These are phyloP conservation scores for Tripterygium wilfordii DNA, from an alignment of 177 flowering plant species.

Conservation along the genomic window DNA sequence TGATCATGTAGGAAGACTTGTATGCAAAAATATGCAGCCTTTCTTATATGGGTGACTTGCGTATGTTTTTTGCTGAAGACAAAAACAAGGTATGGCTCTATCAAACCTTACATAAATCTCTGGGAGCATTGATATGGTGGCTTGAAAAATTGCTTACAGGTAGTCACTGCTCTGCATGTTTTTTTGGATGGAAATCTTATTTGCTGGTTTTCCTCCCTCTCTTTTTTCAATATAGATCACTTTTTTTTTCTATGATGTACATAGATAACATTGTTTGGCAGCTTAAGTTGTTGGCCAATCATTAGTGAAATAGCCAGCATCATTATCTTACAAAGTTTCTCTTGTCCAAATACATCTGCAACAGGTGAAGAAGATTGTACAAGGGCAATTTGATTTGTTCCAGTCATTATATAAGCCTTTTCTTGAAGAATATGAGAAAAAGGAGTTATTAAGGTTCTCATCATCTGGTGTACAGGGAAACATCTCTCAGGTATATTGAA, in stretches of 20 bases:
- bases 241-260: no score
- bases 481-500: conserved; percentile 44
- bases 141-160: neutral
- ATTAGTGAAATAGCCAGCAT: no score
- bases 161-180: no score
- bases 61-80: conserved; percentile 97
- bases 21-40: conserved; percentile 89
- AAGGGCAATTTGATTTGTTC: conserved; percentile 60
- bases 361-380: conserved; percentile 74
- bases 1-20: conserved; percentile 65
- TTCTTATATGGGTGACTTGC: conserved; percentile 89
- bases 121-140: no score
- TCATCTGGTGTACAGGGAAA: conserved; percentile 21
- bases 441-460: conserved; percentile 41
- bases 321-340: neutral
- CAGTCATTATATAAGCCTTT: conserved; percentile 53
- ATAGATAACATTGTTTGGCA: no score
- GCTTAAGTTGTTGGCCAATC: no score
- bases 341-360: neutral
- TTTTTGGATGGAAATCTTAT: no score
- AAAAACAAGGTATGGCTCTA: conserved; percentile 59
- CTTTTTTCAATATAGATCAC: no score
- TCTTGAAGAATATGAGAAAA: conserved; percentile 49
- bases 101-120: neutral
- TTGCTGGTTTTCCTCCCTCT: no score